Conservation (phyloP, 257 asterid genomes). For the Pogostemon cablin region DNA sequence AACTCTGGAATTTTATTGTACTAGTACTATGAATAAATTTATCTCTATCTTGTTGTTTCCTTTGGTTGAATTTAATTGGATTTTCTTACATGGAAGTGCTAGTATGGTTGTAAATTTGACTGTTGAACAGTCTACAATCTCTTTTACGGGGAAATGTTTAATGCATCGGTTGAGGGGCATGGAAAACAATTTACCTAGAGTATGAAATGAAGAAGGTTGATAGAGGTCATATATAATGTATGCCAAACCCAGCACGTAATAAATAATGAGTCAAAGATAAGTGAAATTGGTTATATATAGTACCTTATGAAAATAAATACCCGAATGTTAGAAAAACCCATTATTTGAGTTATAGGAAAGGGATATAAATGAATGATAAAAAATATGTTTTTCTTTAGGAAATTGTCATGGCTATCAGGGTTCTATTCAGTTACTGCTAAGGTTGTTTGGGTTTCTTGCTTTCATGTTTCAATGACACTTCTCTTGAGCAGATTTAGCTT, state of each 20-base stretch:
- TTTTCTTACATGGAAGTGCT: conserved; percentile 19
- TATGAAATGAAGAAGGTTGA: not conserved
- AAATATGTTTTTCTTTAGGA: not conserved
- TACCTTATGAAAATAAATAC: not conserved
- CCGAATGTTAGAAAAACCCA: conserved; percentile 1
- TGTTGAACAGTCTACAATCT: not conserved
- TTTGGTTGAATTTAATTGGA: conserved; percentile 13
- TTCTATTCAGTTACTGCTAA: conserved; percentile 17
- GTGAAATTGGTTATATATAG: conserved; percentile 8
- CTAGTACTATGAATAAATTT: conserved; percentile 22
- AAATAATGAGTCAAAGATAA: not conserved
- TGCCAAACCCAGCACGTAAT: not conserved
- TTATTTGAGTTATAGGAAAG: not conserved
- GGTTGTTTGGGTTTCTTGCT: conserved; percentile 12
- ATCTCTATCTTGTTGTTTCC: conserved; percentile 20
- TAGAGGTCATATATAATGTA: not conserved
- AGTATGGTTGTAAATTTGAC: conserved; percentile 16
- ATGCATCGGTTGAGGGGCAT: not conserved
- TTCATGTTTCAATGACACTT: conserved; percentile 8
- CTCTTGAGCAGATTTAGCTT: conserved; percentile 2
- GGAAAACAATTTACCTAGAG: not conserved
- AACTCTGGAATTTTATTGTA: conserved; percentile 9
- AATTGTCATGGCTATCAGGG: not conserved
- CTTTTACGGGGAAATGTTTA: not conserved
- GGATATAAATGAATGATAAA: not conserved